phyloP scores from a whole-genome alignment of 2,329 filamentous ascomycete species.

The Sclerotinia glacialis region DNA sequence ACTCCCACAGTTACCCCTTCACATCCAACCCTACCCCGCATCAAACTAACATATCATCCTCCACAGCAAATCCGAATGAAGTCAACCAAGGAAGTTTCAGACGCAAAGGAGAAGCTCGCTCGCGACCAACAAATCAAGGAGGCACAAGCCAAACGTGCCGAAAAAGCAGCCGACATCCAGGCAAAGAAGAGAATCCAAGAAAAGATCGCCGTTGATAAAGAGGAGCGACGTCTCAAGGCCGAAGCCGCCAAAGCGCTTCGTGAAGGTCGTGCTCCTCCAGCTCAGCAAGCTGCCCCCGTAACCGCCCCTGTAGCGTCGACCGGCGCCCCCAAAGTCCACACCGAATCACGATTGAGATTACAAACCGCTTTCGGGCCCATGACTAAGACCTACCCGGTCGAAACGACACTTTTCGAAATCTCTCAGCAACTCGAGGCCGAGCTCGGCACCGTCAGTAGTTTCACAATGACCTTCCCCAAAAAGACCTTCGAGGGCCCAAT shows the following conservation, averaged over 20 bases:
- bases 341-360: slow-evolving; percentile 75
- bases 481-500: slow-evolving; percentile 68
- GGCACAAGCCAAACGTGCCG: slow-evolving; percentile 77
- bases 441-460: slow-evolving; percentile 69
- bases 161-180: slow-evolving; percentile 81
- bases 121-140: slow-evolving; percentile 92
- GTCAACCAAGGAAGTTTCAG: slow-evolving; percentile 82
- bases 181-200: slow-evolving; percentile 88
- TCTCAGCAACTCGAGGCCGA: slow-evolving; percentile 72
- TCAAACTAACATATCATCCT: not conserved
- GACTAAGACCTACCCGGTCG: slow-evolving; percentile 82
- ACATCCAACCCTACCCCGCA: not conserved
- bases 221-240: slow-evolving; percentile 78
- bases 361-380: slow-evolving; percentile 75
- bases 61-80: slow-evolving; percentile 70
- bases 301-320: slow-evolving; percentile 44
- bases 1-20: slow-evolving; percentile 6
- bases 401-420: slow-evolving; percentile 91
- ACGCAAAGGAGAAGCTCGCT: slow-evolving; percentile 82
- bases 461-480: slow-evolving; percentile 81
- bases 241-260: slow-evolving; percentile 81
- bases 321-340: slow-evolving; percentile 54
- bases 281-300: slow-evolving; percentile 33
- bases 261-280: slow-evolving; percentile 63
- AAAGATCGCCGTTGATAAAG: slow-evolving; percentile 93